These are phyloP conservation scores for Microdochium bolleyi DNA, from an alignment of 2,329 filamentous ascomycete genomes.

Conservation along the genomic window DNA sequence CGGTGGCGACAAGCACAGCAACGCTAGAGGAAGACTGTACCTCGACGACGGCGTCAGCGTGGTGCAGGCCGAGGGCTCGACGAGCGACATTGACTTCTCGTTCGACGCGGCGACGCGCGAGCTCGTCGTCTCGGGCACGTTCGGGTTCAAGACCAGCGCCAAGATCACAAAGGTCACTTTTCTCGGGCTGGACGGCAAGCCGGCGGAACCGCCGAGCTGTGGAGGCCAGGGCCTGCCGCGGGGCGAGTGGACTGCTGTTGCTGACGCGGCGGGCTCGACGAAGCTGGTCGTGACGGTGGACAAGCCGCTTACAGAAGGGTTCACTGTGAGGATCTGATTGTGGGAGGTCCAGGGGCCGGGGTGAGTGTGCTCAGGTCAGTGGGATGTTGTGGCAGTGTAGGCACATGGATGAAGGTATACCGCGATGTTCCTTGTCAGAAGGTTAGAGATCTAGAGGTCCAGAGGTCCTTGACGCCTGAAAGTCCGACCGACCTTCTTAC, in stretches of 20 bases:
- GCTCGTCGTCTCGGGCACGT: slow-evolving; percentile 42
- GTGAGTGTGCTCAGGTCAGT: no score
- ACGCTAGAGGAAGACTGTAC: slow-evolving; percentile 61
- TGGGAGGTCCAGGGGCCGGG: no score
- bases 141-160: slow-evolving; percentile 38
- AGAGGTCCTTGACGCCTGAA: neutral
- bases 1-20: no score
- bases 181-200: slow-evolving; percentile 23
- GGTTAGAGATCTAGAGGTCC: no score
- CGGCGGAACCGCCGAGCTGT: neutral
- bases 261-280: slow-evolving; percentile 5
- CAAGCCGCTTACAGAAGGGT: slow-evolving; percentile 11
- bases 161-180: slow-evolving; percentile 41
- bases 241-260: slow-evolving; percentile 1
- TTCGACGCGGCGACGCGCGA: slow-evolving; percentile 50
- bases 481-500: no score
- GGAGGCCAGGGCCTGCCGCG: neutral
- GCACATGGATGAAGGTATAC: no score
- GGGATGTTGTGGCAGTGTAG: no score
- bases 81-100: slow-evolving; percentile 33
- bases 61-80: slow-evolving; percentile 42
- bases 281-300: slow-evolving; percentile 12
- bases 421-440: no score
- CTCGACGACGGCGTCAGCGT: slow-evolving; percentile 70
- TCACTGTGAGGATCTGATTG: slow-evolving; percentile 19